Evolutionary conservation across 2,329 filamentous ascomycete genomes (phyloP), one percentile per base, ranked within the genome.

Genomic region (Aspergillus sp.): DNA sequence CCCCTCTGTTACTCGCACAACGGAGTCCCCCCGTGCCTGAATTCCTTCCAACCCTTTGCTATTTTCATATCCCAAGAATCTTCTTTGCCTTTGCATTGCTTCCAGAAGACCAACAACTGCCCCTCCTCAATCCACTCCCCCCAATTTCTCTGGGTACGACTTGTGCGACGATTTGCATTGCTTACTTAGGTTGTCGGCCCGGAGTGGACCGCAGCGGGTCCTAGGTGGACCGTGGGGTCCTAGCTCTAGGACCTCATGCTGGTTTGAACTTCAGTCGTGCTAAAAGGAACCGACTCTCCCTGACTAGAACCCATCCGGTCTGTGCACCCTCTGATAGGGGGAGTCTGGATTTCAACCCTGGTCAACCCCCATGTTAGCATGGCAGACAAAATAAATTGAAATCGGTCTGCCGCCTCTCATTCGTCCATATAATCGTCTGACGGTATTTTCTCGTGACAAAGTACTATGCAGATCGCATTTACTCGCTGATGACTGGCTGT

Each of bases 151-250:
- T 23, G 54, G 23, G 23, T 45, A 49, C 52, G 28, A 47, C 19
- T 55, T 59, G 48, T 28, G 17, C 50, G 52, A 65, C 47, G 65
- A 66, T 67, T 67, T 66, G 64, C 66, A 64, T 60, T 67, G 65
- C 67, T 65, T 67, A 65, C 67, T 65, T 67, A 65, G 65, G 57
- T 59, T 66, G 62, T 61, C 67, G 67, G 67, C 43, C 67, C 67
- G 67, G 67, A 66, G 65, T 69, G 67, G 67, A 67, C 64, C 65
- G 65, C 67, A 55, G 64, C 61, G 65, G 65, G 66, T 62, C 65
- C 59, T 2, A 36, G 59, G 65, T 66, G 64, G 65, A 63, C 60
- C 65, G 47, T 65, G 62, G 63, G 66, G 66, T 65, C 63, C 59
- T 61, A 68, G 65, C 65, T 67, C 60, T 55, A 57, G 38, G 49